These are phyloP conservation scores for Lignosus rhinocerotis DNA, from an alignment of 1,284 basidiomycete genomes.

Conservation along the genomic window DNA sequence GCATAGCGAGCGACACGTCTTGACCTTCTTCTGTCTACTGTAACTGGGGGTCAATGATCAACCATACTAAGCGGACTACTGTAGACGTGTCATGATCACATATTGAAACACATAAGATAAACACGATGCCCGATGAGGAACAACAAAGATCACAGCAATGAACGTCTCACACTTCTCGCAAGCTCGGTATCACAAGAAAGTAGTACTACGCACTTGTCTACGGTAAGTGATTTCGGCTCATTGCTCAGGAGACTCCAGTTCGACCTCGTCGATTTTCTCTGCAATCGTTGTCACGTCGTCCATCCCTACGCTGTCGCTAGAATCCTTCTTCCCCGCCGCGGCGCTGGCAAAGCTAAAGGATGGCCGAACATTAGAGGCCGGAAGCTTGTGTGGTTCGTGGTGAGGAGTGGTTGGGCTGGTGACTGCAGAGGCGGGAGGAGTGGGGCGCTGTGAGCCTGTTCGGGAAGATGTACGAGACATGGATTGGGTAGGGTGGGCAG, in stretches of 20 bases:
- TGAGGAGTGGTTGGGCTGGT: constrained; percentile 34
- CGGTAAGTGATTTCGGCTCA: neutral
- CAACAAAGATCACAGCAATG: constrained; percentile 24
- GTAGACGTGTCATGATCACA: constrained; percentile 19
- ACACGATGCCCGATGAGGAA: constrained; percentile 19
- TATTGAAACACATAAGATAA: constrained; percentile 28
- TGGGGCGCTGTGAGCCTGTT: constrained; percentile 56
- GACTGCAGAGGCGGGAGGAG: constrained; percentile 39
- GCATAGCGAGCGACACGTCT: neutral
- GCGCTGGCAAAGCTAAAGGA: constrained; percentile 72
- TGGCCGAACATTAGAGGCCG: constrained; percentile 50
- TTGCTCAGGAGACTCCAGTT: constrained; percentile 31
- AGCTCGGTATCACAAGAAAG: neutral
- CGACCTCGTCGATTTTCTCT: constrained; percentile 44
- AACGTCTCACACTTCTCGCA: constrained; percentile 10
- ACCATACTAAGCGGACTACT: constrained; percentile 8
- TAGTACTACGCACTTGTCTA: neutral
- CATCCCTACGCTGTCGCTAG: constrained; percentile 27
- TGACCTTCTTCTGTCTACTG: neutral
- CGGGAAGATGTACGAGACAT: constrained; percentile 75
- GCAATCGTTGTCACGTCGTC: constrained; percentile 37
- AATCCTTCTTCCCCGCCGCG: constrained; percentile 34
- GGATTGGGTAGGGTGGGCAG: constrained; percentile 39
- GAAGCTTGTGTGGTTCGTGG: constrained; percentile 33
- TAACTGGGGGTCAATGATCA: neutral